Evolutionary conservation across 305 asterid species (phyloP).

Genomic region (Fraxinus latifolia): DNA sequence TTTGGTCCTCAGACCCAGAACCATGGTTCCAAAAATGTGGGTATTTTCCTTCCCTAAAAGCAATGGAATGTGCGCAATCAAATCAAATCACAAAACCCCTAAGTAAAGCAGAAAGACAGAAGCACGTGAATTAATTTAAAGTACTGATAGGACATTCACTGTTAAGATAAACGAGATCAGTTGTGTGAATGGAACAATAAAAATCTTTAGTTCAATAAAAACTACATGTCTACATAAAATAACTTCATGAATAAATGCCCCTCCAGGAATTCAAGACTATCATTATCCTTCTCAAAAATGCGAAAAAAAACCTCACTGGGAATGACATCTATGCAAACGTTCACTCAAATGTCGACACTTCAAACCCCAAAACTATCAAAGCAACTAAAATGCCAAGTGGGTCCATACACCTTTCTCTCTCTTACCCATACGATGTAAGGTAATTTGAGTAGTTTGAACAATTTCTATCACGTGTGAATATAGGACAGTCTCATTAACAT

Average conservation of each 20-base stretch:
- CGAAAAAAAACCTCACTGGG: neutral
- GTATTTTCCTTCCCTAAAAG: conserved; percentile 1
- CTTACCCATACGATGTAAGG: neutral
- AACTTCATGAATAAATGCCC: neutral
- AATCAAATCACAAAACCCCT: conserved; percentile 17
- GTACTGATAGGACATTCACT: neutral
- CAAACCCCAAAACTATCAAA: neutral
- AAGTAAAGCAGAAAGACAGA: neutral
- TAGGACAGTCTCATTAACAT: neutral
- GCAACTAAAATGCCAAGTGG: neutral
- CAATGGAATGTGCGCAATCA: conserved; percentile 18
- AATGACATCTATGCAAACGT: neutral
- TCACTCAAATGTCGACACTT: neutral
- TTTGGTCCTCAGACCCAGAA: conserved; percentile 59
- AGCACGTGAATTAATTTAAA: neutral
- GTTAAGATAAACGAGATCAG: neutral
- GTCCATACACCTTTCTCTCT: neutral
- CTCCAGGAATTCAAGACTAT: neutral
- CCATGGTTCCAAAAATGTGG: conserved; percentile 44
- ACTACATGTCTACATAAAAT: neutral
- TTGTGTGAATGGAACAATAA: neutral
- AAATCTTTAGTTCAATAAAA: neutral
- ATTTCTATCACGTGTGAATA: neutral
- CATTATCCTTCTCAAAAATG: neutral
- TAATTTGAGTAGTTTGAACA: neutral